These are phyloP conservation scores for Phylloboletellus chloephorus DNA, from an alignment of 1,284 basidiomycete genomes.

Conservation along the genomic window DNA sequence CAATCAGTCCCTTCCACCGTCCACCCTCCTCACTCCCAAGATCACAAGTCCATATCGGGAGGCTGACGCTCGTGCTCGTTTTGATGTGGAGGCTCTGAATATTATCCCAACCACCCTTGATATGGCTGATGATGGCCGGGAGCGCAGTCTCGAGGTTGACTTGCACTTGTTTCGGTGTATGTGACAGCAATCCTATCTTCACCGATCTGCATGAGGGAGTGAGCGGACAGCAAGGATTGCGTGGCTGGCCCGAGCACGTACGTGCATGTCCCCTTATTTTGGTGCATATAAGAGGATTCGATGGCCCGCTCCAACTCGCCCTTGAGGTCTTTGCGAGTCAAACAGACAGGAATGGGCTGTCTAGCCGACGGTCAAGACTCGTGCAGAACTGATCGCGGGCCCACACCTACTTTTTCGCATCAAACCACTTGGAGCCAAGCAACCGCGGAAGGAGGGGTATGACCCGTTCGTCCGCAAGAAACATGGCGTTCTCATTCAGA, in stretches of 20 bases:
- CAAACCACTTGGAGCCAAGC: conserved; percentile 87
- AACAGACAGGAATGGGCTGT: conserved; percentile 88
- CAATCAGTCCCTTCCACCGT: conserved; percentile 55
- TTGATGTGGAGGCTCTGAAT: conserved; percentile 90
- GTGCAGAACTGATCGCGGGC: conserved; percentile 1
- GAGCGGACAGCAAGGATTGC: neutral
- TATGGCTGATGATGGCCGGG: conserved; percentile 66
- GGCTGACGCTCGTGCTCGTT: conserved; percentile 76
- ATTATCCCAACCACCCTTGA: conserved; percentile 88
- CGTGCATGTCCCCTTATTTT: conserved; percentile 89
- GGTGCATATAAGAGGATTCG: conserved; percentile 89
- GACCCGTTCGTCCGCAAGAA: conserved; percentile 90
- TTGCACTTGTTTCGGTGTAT: conserved; percentile 68
- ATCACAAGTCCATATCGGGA: conserved; percentile 85
- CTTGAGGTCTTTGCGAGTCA: conserved; percentile 85
- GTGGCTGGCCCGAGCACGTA: conserved; percentile 38
- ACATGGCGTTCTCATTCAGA: conserved; percentile 85
- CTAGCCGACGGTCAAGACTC: conserved; percentile 37
- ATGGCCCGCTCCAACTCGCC: conserved; percentile 87
- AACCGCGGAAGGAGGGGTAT: conserved; percentile 83
- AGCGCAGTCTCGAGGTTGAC: conserved; percentile 79
- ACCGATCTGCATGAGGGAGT: conserved; percentile 54
- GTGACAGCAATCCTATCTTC: conserved; percentile 77
- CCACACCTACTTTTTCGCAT: conserved; percentile 80
- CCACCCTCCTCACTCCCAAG: conserved; percentile 59